Conservation (phyloP, 2,329 filamentous ascomycete genomes). For the Fusarium buxicola region DNA sequence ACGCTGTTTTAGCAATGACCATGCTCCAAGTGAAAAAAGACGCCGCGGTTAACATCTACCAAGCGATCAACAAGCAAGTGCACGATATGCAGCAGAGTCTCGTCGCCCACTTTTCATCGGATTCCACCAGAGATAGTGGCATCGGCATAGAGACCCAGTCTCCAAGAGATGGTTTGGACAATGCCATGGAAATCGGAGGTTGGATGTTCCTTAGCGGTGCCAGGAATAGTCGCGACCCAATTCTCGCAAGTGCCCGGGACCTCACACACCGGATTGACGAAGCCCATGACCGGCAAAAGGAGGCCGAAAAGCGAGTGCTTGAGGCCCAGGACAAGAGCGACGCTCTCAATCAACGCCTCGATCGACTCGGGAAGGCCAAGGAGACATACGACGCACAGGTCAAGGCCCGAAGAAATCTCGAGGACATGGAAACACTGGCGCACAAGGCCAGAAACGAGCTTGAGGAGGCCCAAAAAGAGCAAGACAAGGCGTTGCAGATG, state of each 20-base stretch:
- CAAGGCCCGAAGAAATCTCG: neutral
- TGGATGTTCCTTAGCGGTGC: neutral
- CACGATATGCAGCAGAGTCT: neutral
- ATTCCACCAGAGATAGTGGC: neutral
- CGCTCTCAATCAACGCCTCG: neutral
- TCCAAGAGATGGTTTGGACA: neutral
- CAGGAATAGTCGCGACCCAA: neutral
- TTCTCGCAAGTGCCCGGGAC: neutral
- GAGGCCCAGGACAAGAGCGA: neutral
- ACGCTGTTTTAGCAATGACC: neutral
- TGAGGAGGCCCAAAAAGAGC: neutral
- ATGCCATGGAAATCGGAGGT: neutral
- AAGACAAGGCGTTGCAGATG: neutral
- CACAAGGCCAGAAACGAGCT: neutral
- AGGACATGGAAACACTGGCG: neutral
- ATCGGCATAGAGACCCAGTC: neutral
- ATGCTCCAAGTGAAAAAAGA: neutral
- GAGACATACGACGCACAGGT: neutral
- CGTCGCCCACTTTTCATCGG: neutral
- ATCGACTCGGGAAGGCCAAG: neutral
- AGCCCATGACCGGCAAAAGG: neutral
- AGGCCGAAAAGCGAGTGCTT: neutral
- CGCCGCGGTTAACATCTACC: neutral
- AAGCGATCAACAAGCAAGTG: neutral
- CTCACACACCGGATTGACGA: neutral